A percentile compares a stretch with the other conserved stretches of the same genome.
These are phyloP conservation scores for Trifolium repens DNA, from an alignment of 306 rosid genomes.

Conservation along the genomic window DNA sequence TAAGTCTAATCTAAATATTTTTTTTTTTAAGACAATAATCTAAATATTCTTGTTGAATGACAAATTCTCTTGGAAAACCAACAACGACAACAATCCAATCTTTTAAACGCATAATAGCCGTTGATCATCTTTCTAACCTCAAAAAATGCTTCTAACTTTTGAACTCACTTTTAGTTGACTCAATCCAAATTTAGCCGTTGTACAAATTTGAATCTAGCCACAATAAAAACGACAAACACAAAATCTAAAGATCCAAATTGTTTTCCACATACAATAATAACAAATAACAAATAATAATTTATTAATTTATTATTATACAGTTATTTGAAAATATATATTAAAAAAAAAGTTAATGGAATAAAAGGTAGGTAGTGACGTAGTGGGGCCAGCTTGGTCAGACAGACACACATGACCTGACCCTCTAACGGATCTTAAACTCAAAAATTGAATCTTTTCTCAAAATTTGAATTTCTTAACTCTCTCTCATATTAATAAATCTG, in stretches of 20 bases:
- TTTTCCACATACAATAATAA: constrained; percentile 1
- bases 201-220: constrained; percentile 43
- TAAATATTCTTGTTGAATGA: constrained; percentile 20
- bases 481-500: constrained; percentile 20
- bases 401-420: constrained; percentile 5
- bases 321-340: neutral
- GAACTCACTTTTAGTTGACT: constrained; percentile 27
- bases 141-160: constrained; percentile 13
- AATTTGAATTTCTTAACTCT: constrained; percentile 53
- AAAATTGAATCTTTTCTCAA: constrained; percentile 34
- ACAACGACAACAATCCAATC: neutral
- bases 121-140: constrained; percentile 31
- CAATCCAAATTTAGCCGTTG: constrained; percentile 43
- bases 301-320: neutral
- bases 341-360: constrained; percentile 13
- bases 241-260: constrained; percentile 34
- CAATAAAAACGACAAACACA: constrained; percentile 36
- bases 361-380: constrained; percentile 34
- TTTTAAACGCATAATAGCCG: constrained; percentile 37
- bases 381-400: constrained; percentile 45
- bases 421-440: constrained; percentile 36
- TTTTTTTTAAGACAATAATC: too few species aligned
- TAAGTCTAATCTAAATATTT: neutral
- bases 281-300: neutral
- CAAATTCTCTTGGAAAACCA: constrained; percentile 30